Evolutionary conservation across 2,329 filamentous ascomycete genomes (phyloP), one percentile per base, ranked within the genome.

Genomic region (Leptographium procerum): DNA sequence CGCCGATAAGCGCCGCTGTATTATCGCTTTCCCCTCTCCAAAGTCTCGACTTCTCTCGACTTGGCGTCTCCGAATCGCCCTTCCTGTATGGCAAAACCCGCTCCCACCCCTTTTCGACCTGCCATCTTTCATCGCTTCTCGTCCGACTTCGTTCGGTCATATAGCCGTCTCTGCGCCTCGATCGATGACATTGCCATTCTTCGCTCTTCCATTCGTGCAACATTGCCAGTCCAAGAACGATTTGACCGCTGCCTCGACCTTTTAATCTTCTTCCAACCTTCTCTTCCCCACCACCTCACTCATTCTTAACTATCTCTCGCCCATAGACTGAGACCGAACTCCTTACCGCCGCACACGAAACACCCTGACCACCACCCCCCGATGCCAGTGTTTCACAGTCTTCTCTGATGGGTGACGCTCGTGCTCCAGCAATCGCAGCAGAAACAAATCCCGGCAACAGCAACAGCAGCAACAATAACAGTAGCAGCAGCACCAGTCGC

Each of bases 341-440:
- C 28, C 28, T 13, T 2, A 19, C 31, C 8, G n/a, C 22, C 16
- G 22, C 19, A 16, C n/a, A 33, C 22, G 10, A 16, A 29, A 1
- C 8, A 29, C 16, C 51, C 8, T 10, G 11, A 16, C 16, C 26
- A n/a, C n/a, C n/a, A n/a, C n/a, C n/a, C 19, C 6, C 51, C 51
- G 33, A 51, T 56, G 47, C n/a, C 24, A 45, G 31, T 29, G 36
- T 40, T 54, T 10, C 33, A 26, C 53, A 16, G 53, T 34, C 40
- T 58, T 28, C 36, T 28, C 43, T 51, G 52, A 60, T 60, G 56
- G 52, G 59, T 14, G 55, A 59, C 56, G 40, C 55, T 40, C 52
- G 54, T 50, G 52, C 56, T 22, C 50, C 54, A 19, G 24, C 34
- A 16, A 34, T 56, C 16, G 24, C 57, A 43, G 28, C 29, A 33